phyloP scores from a whole-genome alignment of 176 grass and related monocot genomes.

The Tuctoria greenei region DNA sequence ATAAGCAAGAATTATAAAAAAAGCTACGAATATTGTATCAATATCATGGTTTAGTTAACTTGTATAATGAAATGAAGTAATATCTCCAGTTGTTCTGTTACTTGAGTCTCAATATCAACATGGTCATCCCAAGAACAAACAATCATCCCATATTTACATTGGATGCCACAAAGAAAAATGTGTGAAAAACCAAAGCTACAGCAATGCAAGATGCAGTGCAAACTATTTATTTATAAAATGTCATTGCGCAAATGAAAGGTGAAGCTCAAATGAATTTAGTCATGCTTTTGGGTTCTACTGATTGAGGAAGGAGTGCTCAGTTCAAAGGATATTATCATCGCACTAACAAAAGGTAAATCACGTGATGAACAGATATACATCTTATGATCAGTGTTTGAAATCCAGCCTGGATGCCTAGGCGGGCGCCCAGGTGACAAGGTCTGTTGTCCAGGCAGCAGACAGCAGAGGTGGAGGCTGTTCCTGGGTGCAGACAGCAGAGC shows the following conservation, averaged over 20 bases:
- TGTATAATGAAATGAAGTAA: not conserved
- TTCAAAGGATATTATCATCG: not conserved
- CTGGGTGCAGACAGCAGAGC: no score
- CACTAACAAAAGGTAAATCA: no score
- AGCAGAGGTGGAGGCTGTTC: no score
- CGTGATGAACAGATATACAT: no score
- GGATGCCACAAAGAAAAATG: slow-evolving; percentile 24
- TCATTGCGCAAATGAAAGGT: not conserved
- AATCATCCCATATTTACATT: slow-evolving; percentile 27
- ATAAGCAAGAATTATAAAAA: slow-evolving; percentile 44
- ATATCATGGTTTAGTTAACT: slow-evolving; percentile 32
- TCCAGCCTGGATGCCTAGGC: no score
- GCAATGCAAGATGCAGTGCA: slow-evolving; percentile 4
- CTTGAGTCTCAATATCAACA: slow-evolving; percentile 13
- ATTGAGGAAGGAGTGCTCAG: not conserved
- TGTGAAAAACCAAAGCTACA: slow-evolving; percentile 4
- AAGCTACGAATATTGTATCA: slow-evolving; percentile 33
- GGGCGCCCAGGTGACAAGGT: no score
- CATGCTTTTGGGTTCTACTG: not conserved
- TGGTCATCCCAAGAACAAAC: slow-evolving; percentile 22
- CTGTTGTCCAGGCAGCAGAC: no score
- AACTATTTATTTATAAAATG: not conserved
- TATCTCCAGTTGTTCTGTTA: not conserved
- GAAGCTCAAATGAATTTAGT: not conserved
- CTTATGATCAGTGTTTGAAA: no score